These are phyloP conservation scores for Aspergillus alliaceus DNA, from an alignment of 2,329 filamentous ascomycete species.

Conservation along the genomic window DNA sequence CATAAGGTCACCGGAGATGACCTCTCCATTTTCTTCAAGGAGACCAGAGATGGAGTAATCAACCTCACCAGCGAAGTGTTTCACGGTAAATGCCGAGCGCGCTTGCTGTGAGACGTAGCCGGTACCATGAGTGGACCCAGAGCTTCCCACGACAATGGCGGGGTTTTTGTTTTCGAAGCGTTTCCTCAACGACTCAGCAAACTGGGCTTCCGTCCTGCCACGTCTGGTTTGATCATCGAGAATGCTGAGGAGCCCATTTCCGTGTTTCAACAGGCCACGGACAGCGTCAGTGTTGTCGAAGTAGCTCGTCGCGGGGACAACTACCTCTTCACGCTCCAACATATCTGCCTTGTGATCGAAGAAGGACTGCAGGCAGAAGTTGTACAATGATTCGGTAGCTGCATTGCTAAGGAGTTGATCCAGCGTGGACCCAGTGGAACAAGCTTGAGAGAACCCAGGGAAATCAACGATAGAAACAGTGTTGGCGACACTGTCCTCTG, in stretches of 20 bases:
- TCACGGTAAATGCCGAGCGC: slow-evolving; percentile 80
- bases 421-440: slow-evolving; percentile 78
- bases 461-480: slow-evolving; percentile 96
- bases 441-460: slow-evolving; percentile 85
- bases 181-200: slow-evolving; percentile 86
- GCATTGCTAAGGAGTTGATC: slow-evolving; percentile 96
- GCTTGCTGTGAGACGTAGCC: slow-evolving; percentile 86
- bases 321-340: slow-evolving; percentile 90
- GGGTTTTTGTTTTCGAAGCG: slow-evolving; percentile 94
- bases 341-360: slow-evolving; percentile 93
- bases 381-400: slow-evolving; percentile 87
- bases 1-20: slow-evolving; percentile 93
- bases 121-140: slow-evolving; percentile 76
- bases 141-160: slow-evolving; percentile 75
- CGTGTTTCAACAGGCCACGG: slow-evolving; percentile 83
- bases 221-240: slow-evolving; percentile 93
- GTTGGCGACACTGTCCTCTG: slow-evolving; percentile 86
- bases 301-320: slow-evolving; percentile 87
- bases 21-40: slow-evolving; percentile 92
- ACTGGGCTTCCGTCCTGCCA: slow-evolving; percentile 82
- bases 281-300: slow-evolving; percentile 97
- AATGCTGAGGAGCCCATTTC: slow-evolving; percentile 90
- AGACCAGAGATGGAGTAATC: slow-evolving; percentile 87
- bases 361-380: slow-evolving; percentile 90
- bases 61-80: slow-evolving; percentile 94